Conservation (phyloP, 2,329 filamentous ascomycete species). For the Phoma sp. region DNA sequence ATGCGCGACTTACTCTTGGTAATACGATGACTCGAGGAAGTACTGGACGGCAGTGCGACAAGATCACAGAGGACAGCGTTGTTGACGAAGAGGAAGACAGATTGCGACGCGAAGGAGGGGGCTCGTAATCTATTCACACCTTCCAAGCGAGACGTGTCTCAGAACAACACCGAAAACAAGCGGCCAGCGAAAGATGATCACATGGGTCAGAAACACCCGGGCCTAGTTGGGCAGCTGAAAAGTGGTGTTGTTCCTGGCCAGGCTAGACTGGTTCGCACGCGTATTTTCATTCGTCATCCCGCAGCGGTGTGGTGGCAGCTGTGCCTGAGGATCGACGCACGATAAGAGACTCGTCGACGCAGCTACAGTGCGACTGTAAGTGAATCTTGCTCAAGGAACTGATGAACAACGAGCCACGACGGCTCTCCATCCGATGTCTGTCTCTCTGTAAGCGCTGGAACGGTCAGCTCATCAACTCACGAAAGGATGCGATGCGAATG, state of each 20-base stretch:
- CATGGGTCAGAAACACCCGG: conserved; percentile 14
- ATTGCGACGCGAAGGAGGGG: conserved; percentile 13
- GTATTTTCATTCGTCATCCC: conserved; percentile 8
- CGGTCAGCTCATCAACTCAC: conserved; percentile 7
- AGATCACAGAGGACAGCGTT: neutral
- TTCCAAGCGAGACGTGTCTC: conserved; percentile 16
- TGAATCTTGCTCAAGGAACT: neutral
- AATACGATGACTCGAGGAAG: neutral
- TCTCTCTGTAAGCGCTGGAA: neutral
- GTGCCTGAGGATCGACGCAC: conserved; percentile 11
- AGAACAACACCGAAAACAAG: conserved; percentile 13
- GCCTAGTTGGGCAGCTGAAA: conserved; percentile 18
- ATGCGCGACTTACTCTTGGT: conserved; percentile 3
- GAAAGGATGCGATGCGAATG: neutral
- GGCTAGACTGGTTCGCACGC: conserved; percentile 5
- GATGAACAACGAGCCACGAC: too few relatives aligned
- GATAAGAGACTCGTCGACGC: neutral
- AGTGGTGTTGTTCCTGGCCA: conserved; percentile 9
- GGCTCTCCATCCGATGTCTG: neutral
- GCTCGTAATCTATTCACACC: neutral
- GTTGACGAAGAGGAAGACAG: neutral
- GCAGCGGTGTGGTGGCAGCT: conserved; percentile 8
- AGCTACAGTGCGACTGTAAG: neutral
- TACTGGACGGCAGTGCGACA: neutral
- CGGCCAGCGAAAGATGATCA: conserved; percentile 7